Conservation (phyloP, 352 stramenopile genomes). For the Peronosclerospora sorghi region DNA sequence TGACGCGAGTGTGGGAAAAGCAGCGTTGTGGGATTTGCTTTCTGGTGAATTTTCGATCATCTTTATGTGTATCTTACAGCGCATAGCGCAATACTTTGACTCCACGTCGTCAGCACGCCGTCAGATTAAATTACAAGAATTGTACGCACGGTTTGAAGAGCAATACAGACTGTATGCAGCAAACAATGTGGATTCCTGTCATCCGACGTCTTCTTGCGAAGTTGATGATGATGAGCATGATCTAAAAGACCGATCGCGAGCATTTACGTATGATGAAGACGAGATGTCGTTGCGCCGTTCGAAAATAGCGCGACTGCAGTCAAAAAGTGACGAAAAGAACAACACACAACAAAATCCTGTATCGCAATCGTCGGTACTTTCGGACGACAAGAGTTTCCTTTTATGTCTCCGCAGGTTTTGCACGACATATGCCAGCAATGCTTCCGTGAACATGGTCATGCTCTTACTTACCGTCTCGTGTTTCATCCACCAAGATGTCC, state of each 20-base stretch:
- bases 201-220: conserved; percentile 43
- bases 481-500: conserved; percentile 67
- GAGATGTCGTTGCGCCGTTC: conserved; percentile 6
- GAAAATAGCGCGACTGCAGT: conserved; percentile 1
- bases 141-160: conserved; percentile 34
- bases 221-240: conserved; percentile 44
- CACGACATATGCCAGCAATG: conserved; percentile 59
- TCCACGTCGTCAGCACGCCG: conserved; percentile 25
- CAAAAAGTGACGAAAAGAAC: too few species aligned
- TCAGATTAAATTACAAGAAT: conserved; percentile 23
- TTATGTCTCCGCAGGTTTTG: conserved; percentile 51
- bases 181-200: conserved; percentile 21
- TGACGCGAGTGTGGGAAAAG: conserved; percentile 16
- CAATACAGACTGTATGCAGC: conserved; percentile 33
- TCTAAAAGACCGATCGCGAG: conserved; percentile 28
- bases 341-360: conserved; percentile 6
- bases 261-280: conserved; percentile 22
- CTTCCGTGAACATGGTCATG: conserved; percentile 71
- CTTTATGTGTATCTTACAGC: conserved; percentile 63
- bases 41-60: conserved; percentile 55
- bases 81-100: conserved; percentile 62
- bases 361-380: conserved; percentile 4
- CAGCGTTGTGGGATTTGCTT: conserved; percentile 40
- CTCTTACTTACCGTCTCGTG: conserved; percentile 63
- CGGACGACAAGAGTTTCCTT: conserved; percentile 49